Evolutionary conservation across 495 filamentous ascomycete species (phyloP).

Genomic region (Penicillium psychrofluorescens): DNA sequence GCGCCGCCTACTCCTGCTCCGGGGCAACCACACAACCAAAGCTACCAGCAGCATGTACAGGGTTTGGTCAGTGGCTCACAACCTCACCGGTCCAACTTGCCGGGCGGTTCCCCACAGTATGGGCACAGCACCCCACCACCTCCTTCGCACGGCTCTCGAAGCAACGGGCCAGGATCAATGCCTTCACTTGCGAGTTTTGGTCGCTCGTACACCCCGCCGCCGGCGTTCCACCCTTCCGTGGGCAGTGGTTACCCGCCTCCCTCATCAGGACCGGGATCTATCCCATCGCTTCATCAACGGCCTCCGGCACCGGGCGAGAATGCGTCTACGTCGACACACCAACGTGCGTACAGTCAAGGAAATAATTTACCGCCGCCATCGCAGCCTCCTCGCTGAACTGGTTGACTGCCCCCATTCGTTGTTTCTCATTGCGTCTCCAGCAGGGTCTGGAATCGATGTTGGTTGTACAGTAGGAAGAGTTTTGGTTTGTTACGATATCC

Average conservation of each 20-base stretch:
- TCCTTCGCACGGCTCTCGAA: constrained; percentile 1
- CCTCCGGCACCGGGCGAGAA: constrained; percentile 19
- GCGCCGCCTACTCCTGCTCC: constrained; percentile 18
- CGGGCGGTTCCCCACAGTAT: constrained; percentile 22
- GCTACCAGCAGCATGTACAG: constrained; percentile 38
- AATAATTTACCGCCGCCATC: constrained; percentile 23
- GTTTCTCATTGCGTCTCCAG: too few species aligned
- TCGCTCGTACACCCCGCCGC: constrained; percentile 36
- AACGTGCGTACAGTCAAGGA: constrained; percentile 39
- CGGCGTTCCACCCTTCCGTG: constrained; percentile 25
- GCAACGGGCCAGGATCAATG: constrained; percentile 22
- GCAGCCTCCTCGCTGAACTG: constrained; percentile 24
- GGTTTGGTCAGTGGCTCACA: constrained; percentile 30
- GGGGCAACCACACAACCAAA: constrained; percentile 17
- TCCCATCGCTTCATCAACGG: constrained; percentile 28
- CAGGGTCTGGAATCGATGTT: background rate
- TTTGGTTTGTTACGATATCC: background rate
- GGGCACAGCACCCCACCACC: constrained; percentile 33
- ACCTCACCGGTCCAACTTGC: constrained; percentile 25
- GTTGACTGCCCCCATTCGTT: background rate
- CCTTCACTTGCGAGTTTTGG: constrained; percentile 24
- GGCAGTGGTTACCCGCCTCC: constrained; percentile 19
- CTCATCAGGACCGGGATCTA: constrained; percentile 15
- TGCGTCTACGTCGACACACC: constrained; percentile 21
- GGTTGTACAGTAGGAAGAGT: constrained; percentile 6